Evolutionary conservation across 2,329 filamentous ascomycete genomes (phyloP).

Genomic region (Trichothecium sympodiale): DNA sequence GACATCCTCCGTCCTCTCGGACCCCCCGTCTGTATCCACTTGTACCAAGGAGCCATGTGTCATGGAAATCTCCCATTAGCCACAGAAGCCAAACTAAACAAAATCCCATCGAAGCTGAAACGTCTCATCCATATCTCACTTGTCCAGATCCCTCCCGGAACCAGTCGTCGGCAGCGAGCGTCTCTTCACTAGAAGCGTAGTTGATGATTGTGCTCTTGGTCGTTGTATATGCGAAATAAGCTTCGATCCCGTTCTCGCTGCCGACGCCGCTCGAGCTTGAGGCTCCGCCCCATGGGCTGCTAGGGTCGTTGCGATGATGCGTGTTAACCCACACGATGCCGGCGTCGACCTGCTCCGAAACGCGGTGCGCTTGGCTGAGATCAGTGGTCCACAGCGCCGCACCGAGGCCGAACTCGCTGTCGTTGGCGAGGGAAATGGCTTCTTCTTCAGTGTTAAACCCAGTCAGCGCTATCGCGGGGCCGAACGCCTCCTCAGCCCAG

Average conservation of each 20-base stretch:
- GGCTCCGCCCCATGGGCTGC: constrained; percentile 58
- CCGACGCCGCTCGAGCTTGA: constrained; percentile 54
- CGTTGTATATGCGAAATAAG: constrained; percentile 46
- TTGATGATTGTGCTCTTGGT: constrained; percentile 61
- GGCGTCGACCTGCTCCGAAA: constrained; percentile 74
- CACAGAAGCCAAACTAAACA: too few species aligned
- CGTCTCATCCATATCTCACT: constrained; percentile 28
- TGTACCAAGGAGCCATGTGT: too few species aligned
- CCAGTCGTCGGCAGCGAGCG: constrained; percentile 50
- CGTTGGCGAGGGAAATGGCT: constrained; percentile 79
- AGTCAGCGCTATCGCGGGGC: constrained; percentile 84
- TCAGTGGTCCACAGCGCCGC: constrained; percentile 96
- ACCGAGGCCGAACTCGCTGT: constrained; percentile 86
- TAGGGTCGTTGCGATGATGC: constrained; percentile 62
- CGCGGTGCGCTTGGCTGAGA: constrained; percentile 57
- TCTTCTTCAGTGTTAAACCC: constrained; percentile 57
- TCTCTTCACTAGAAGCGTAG: constrained; percentile 46
- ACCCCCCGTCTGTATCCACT: too few species aligned
- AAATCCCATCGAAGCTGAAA: too few species aligned
- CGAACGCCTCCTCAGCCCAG: constrained; percentile 80
- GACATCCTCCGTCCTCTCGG: too few species aligned
- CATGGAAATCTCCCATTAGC: too few species aligned
- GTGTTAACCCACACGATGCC: constrained; percentile 91
- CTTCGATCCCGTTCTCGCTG: constrained; percentile 61
- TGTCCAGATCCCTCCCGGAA: constrained; percentile 46